Evolutionary conservation across 768 basidiomycete species (phyloP).

Genomic region (Sistotremastrum niveocremeum): DNA sequence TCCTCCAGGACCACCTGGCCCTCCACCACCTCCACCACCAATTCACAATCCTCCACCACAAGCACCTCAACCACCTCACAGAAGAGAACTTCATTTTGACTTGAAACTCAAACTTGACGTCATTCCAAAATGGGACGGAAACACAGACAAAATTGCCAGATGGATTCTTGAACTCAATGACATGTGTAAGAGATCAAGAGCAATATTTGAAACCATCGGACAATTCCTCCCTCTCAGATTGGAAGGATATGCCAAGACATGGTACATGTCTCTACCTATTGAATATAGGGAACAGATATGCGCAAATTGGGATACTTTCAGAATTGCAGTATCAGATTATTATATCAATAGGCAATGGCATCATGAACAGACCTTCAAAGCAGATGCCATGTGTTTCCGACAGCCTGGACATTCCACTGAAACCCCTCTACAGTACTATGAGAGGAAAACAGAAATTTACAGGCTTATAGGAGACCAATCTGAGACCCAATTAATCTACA

Average conservation of each 20-base stretch:
- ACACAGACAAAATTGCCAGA: neutral
- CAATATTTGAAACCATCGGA: conserved; percentile 13
- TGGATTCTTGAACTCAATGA: conserved; percentile 4
- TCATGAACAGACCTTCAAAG: neutral
- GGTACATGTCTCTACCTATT: conserved; percentile 17
- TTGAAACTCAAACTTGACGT: conserved; percentile 3
- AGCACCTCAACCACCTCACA: too few relatives aligned
- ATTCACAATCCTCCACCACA: too few relatives aligned
- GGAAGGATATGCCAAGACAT: conserved; percentile 15
- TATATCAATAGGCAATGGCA: conserved; percentile 3
- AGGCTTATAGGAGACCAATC: conserved; percentile 4
- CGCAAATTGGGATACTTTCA: neutral
- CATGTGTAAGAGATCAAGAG: neutral
- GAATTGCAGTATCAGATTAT: neutral
- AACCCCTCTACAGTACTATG: conserved; percentile 8
- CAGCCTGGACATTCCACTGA: conserved; percentile 1
- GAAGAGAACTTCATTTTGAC: conserved; percentile 1
- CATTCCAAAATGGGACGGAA: conserved; percentile 4
- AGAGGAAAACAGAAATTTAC: conserved; percentile 18
- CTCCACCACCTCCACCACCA: too few relatives aligned
- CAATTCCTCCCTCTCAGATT: conserved; percentile 16
- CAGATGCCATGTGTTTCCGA: neutral
- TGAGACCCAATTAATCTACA: conserved; percentile 20
- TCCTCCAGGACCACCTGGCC: too few relatives aligned
- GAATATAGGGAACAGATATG: conserved; percentile 2